Evolutionary conservation across 495 filamentous ascomycete species (phyloP).

Genomic region (Beverwykella pulmonaria): DNA sequence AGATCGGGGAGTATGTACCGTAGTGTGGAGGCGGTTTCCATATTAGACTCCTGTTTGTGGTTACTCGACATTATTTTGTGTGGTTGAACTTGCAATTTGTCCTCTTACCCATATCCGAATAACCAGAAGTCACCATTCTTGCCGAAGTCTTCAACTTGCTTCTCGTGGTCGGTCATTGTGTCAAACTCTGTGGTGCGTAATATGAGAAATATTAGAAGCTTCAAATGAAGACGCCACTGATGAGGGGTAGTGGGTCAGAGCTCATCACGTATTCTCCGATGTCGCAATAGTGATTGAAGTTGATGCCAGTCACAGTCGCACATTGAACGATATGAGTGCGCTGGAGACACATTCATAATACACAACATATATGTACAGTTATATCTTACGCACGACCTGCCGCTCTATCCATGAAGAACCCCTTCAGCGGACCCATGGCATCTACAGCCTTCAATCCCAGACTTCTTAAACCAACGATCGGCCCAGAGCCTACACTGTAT

Average conservation of each 20-base stretch:
- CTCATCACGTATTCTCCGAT: neutral
- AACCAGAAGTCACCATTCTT: constrained; percentile 36
- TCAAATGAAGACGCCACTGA: neutral
- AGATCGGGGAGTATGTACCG: constrained; percentile 58
- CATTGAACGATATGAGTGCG: neutral
- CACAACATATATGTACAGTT: constrained; percentile 2
- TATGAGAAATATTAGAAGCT: neutral
- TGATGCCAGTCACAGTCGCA: neutral
- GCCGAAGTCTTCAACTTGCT: constrained; percentile 25
- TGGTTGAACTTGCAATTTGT: neutral
- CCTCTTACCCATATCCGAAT: constrained; percentile 30
- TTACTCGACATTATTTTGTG: neutral
- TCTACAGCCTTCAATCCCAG: constrained; percentile 78
- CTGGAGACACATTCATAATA: neutral
- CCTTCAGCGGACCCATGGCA: constrained; percentile 75
- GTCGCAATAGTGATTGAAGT: neutral
- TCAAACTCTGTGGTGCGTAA: neutral
- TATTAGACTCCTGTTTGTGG: constrained; percentile 67
- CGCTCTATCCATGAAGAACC: constrained; percentile 86
- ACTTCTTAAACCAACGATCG: constrained; percentile 75
- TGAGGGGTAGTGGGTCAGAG: constrained; percentile 13
- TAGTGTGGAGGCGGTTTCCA: constrained; percentile 98
- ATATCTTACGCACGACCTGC: constrained; percentile 55
- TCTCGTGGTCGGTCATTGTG: constrained; percentile 14
- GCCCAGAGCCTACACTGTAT: constrained; percentile 74